phyloP scores from a whole-genome alignment of 2,329 filamentous ascomycete genomes.

The Colletotrichum graminicola region DNA sequence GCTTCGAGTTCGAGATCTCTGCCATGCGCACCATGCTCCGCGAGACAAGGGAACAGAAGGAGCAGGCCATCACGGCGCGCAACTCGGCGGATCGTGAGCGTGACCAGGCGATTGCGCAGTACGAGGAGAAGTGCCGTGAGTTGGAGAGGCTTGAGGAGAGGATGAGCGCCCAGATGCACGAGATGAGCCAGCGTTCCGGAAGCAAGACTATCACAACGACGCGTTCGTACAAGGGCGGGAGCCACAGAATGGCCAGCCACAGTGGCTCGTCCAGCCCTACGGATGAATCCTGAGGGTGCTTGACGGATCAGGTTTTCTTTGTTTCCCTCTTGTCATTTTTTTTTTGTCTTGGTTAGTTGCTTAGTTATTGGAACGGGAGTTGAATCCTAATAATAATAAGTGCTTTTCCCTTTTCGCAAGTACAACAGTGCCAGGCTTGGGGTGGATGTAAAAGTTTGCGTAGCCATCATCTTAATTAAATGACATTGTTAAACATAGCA shows the following conservation, averaged over 20 bases:
- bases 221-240: background rate
- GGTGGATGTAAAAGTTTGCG: no score
- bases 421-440: no score
- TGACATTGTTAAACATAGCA: no score
- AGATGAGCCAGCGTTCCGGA: conserved; percentile 4
- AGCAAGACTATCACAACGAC: conserved; percentile 11
- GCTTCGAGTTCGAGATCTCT: conserved; percentile 30
- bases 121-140: conserved; percentile 32
- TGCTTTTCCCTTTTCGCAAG: no score
- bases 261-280: background rate
- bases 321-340: no score
- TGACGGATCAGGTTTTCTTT: no score
- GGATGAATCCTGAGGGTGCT: background rate
- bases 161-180: conserved; percentile 30
- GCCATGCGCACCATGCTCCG: conserved; percentile 33
- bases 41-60: conserved; percentile 36
- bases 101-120: conserved; percentile 19
- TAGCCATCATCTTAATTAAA: no score
- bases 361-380: no score
- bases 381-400: no score
- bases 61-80: conserved; percentile 30
- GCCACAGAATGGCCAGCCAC: background rate
- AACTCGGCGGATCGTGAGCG: conserved; percentile 34
- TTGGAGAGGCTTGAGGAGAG: conserved; percentile 38
- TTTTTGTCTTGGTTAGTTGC: background rate